Conservation (phyloP, 140 eudicot species). For the Flaveria floridana region DNA sequence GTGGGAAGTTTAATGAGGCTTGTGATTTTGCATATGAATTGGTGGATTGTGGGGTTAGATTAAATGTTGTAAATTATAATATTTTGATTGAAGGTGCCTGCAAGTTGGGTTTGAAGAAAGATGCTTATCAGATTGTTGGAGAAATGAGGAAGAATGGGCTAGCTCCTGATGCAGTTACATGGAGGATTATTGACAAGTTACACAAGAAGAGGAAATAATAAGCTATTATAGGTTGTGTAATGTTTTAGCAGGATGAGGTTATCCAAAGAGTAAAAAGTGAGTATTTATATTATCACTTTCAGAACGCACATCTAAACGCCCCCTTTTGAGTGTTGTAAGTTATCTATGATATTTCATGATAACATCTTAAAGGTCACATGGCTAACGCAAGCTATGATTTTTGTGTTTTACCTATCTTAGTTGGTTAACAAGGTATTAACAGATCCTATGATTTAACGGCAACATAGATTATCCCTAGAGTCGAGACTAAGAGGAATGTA, state of each 20-base stretch:
- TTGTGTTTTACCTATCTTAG: no score
- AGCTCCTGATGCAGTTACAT: conserved; percentile 73
- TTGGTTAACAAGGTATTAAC: no score
- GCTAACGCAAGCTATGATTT: no score
- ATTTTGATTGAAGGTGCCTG: conserved; percentile 68
- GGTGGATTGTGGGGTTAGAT: conserved; percentile 68
- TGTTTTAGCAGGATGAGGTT: not conserved
- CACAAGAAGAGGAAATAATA: conserved; percentile 36
- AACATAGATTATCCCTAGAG: no score
- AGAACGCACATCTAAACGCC: not conserved
- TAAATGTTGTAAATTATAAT: conserved; percentile 67
- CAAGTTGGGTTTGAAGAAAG: conserved; percentile 66
- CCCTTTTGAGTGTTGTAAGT: not conserved
- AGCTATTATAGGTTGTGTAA: not conserved
- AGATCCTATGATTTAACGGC: no score
- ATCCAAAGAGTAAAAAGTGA: not conserved
- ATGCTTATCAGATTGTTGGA: conserved; percentile 75
- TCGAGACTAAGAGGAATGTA: no score
- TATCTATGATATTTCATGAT: not conserved
- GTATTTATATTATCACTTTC: not conserved
- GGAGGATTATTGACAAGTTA: conserved; percentile 83
- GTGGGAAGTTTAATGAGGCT: conserved; percentile 67
- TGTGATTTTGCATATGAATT: conserved; percentile 78
- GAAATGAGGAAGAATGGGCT: conserved; percentile 89
- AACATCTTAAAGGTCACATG: no score